A percentile compares a stretch with the other conserved stretches of the same genome.
Conservation (phyloP, 164 flowering plant species). For the Liquidambar formosana region DNA sequence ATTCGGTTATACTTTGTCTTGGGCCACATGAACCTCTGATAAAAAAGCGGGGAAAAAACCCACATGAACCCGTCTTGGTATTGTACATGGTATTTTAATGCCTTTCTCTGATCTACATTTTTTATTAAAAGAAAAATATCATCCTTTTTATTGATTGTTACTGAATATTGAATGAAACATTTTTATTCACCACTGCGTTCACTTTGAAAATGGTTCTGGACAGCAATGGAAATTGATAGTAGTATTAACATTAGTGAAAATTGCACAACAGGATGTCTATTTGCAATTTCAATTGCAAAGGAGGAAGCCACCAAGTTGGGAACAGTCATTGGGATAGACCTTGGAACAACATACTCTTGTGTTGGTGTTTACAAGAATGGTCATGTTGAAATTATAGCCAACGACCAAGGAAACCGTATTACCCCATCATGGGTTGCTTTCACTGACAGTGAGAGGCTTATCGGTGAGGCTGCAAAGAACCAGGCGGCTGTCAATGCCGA, state of each 20-base stretch:
- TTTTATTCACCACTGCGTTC: background rate
- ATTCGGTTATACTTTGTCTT: too few species aligned
- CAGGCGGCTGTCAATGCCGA: constrained; percentile 78
- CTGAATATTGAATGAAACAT: background rate
- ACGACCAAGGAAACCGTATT: constrained; percentile 89
- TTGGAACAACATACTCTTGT: constrained; percentile 88
- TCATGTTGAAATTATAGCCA: constrained; percentile 88
- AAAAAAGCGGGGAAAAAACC: too few species aligned
- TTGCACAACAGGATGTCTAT: constrained; percentile 44
- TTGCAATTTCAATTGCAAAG: constrained; percentile 55
- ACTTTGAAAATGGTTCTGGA: background rate
- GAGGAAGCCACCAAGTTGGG: constrained; percentile 78
- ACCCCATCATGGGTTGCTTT: constrained; percentile 93
- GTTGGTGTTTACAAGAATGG: constrained; percentile 90
- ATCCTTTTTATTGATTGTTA: background rate
- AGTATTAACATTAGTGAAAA: background rate
- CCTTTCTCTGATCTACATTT: background rate
- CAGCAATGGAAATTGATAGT: background rate
- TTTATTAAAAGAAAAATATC: too few species aligned
- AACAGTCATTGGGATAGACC: constrained; percentile 85
- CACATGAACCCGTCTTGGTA: too few species aligned
- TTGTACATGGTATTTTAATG: too few species aligned
- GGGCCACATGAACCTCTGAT: too few species aligned
- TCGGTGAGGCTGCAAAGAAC: constrained; percentile 93
- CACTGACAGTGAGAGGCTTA: constrained; percentile 73